Conservation (phyloP, 345 rosid genomes). For the Pugionium dolabratum region DNA sequence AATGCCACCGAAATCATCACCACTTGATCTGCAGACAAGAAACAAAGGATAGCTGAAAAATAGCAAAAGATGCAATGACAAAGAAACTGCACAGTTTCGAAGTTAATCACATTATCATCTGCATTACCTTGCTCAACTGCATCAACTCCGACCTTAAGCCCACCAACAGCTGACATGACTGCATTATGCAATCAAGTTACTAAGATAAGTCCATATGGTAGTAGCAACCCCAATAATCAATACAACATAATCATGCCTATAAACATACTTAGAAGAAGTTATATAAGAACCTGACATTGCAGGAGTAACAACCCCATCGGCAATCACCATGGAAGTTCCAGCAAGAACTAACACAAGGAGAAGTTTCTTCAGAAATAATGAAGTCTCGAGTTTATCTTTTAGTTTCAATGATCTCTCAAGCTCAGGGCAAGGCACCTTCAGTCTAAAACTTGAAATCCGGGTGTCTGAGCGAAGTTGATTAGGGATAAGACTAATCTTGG, state of each 20-base stretch:
- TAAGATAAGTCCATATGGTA: constrained; percentile 19
- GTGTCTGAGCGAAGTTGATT: constrained; percentile 97
- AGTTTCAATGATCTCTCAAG: constrained; percentile 95
- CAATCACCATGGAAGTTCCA: constrained; percentile 97
- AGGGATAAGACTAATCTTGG: constrained; percentile 94
- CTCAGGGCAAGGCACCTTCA: constrained; percentile 95
- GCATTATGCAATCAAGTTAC: constrained; percentile 43
- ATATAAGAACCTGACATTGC: constrained; percentile 91
- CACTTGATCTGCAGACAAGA: constrained; percentile 78
- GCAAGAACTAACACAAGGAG: constrained; percentile 89
- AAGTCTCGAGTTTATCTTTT: constrained; percentile 89
- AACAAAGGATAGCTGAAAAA: constrained; percentile 37
- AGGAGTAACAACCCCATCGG: constrained; percentile 96
- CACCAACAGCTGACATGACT: constrained; percentile 97
- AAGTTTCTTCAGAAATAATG: constrained; percentile 69
- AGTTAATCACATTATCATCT: constrained; percentile 13
- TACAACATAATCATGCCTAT: constrained; percentile 13
- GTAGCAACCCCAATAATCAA: constrained; percentile 1
- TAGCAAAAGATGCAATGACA: constrained; percentile 15
- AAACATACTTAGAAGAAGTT: constrained; percentile 28
- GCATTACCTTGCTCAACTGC: constrained; percentile 73
- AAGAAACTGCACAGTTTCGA: constrained; percentile 9
- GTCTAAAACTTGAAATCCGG: constrained; percentile 93
- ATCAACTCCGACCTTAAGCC: constrained; percentile 80
- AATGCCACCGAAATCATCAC: constrained; percentile 89